Conservation (phyloP, 1,139 yeast species). For the Citeromyces siamensis region DNA sequence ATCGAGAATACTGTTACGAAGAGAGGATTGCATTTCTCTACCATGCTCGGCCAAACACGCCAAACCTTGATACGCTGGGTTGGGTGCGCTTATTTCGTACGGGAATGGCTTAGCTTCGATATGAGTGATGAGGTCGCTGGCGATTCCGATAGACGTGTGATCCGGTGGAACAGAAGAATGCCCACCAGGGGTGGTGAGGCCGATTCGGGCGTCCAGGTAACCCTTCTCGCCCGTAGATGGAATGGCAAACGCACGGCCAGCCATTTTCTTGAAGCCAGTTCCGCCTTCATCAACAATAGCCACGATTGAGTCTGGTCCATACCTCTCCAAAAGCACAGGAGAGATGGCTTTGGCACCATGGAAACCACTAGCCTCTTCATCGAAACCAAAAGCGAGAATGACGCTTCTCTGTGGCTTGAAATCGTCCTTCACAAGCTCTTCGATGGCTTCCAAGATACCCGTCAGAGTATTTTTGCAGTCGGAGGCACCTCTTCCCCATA, state of each 20-base stretch:
- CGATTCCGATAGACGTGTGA: slow-evolving; percentile 62
- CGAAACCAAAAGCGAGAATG: slow-evolving; percentile 54
- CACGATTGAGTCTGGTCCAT: slow-evolving; percentile 43
- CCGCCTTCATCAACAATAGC: slow-evolving; percentile 56
- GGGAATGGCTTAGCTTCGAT: slow-evolving; percentile 39
- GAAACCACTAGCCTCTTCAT: slow-evolving; percentile 58
- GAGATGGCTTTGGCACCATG: slow-evolving; percentile 39
- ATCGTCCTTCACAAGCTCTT: slow-evolving; percentile 29
- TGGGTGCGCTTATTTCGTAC: slow-evolving; percentile 28
- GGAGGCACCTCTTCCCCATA: slow-evolving; percentile 57
- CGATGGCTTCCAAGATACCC: slow-evolving; percentile 48
- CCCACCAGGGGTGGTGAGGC: slow-evolving; percentile 51
- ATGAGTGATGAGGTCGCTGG: slow-evolving; percentile 34
- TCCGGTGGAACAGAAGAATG: slow-evolving; percentile 63
- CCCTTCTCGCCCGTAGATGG: slow-evolving; percentile 51
- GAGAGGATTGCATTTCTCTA: slow-evolving; percentile 17
- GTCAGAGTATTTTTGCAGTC: slow-evolving; percentile 53
- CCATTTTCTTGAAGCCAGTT: slow-evolving; percentile 30
- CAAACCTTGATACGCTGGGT: slow-evolving; percentile 34
- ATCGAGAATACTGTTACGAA: slow-evolving; percentile 11
- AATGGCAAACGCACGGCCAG: slow-evolving; percentile 10
- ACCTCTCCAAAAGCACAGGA: slow-evolving; percentile 28
- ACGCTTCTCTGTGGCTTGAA: slow-evolving; percentile 44
- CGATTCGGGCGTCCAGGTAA: slow-evolving; percentile 33
- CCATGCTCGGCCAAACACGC: slow-evolving; percentile 33